Conservation (phyloP, 176 grass and related monocot species). For the sorghum (Sorghum bicolor) region Sorghum_bicolor_NCBIv3 NC_012870.2:14878501-14879000, state of each 20-base stretch:
- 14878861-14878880: neutral
- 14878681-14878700: neutral
- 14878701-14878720: neutral
- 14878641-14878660: neutral
- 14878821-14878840: too few relatives aligned
- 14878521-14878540: neutral
- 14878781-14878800: slow-evolving; percentile 8
- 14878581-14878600: neutral
- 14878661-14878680: neutral
- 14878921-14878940: neutral
- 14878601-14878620: neutral
- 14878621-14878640: neutral
- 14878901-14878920: neutral
- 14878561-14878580: neutral
- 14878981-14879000: too few relatives aligned
- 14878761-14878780: slow-evolving; percentile 19
- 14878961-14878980: neutral
- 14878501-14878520: neutral
- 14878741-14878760: slow-evolving; percentile 26
- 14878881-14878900: neutral
- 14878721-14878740: slow-evolving; percentile 12
- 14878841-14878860: neutral
- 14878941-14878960: too few relatives aligned
- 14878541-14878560: neutral
- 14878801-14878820: slow-evolving; percentile 20